These are phyloP conservation scores for Epichloe bromicola DNA, from an alignment of 2,329 filamentous ascomycete species.

Conservation along the genomic window DNA sequence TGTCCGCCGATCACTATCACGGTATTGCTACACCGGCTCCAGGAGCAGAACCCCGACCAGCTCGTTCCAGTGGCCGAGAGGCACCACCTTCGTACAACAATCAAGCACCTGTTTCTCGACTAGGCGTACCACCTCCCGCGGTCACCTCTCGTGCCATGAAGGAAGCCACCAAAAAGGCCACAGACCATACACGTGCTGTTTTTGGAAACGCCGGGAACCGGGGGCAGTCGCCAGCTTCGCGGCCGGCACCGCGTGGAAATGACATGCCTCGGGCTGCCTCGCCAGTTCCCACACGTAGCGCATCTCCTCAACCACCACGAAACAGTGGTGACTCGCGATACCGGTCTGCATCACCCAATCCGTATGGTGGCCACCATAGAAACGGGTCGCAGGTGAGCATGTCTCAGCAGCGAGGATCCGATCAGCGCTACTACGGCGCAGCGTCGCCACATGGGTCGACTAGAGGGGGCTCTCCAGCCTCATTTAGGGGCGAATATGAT, in stretches of 20 bases:
- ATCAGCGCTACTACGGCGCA: conserved; percentile 38
- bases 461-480: conserved; percentile 34
- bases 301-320: conserved; percentile 51
- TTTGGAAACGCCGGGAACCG: conserved; percentile 32
- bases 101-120: conserved; percentile 48
- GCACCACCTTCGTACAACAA: conserved; percentile 74
- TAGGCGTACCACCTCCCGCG: conserved; percentile 82
- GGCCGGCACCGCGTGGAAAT: conserved; percentile 45
- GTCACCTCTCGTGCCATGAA: conserved; percentile 94
- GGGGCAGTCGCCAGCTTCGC: conserved; percentile 30
- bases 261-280: conserved; percentile 50
- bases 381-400: conserved; percentile 26
- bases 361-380: conserved; percentile 34
- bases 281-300: conserved; percentile 52
- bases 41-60: conserved; percentile 26
- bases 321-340: conserved; percentile 34
- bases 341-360: conserved; percentile 49
- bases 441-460: conserved; percentile 36
- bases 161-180: conserved; percentile 85
- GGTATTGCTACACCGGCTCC: conserved; percentile 78
- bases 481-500: conserved; percentile 30
- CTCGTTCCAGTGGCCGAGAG: conserved; percentile 28
- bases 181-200: conserved; percentile 69
- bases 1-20: conserved; percentile 91
- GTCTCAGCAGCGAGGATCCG: conserved; percentile 32